Conservation (phyloP, 1,284 basidiomycete species). For the Irpex sp. region DNA sequence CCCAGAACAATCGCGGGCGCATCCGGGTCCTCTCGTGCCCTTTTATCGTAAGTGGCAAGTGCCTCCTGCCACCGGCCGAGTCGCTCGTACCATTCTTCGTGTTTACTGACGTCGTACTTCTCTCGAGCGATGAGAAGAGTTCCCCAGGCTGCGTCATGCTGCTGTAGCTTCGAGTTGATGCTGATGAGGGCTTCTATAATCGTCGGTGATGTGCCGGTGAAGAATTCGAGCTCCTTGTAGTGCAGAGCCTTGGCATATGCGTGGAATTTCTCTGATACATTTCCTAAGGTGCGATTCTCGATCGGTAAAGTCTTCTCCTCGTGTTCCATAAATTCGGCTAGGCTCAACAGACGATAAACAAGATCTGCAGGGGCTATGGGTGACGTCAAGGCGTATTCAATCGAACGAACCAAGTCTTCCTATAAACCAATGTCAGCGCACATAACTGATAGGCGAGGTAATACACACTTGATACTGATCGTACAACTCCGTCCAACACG, state of each 20-base stretch:
- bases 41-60: slow-evolving; percentile 82
- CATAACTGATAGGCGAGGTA: too few species aligned
- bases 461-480: slow-evolving; percentile 86
- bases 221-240: slow-evolving; percentile 98
- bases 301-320: slow-evolving; percentile 97
- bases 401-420: slow-evolving; percentile 91
- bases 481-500: slow-evolving; percentile 96
- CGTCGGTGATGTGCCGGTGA: slow-evolving; percentile 82
- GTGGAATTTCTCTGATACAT: slow-evolving; percentile 91
- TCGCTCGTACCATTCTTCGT: slow-evolving; percentile 98
- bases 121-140: slow-evolving; percentile 87
- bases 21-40: slow-evolving; percentile 65
- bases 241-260: slow-evolving; percentile 98
- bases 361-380: slow-evolving; percentile 83
- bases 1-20: slow-evolving; percentile 79
- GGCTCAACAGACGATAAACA: slow-evolving; percentile 90
- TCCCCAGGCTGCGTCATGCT: slow-evolving; percentile 95
- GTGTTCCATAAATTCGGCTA: slow-evolving; percentile 99
- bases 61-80: slow-evolving; percentile 98
- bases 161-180: slow-evolving; percentile 97
- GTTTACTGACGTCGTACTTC: slow-evolving; percentile 81
- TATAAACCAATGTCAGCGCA: slow-evolving; percentile 28
- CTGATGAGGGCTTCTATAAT: slow-evolving; percentile 96
- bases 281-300: slow-evolving; percentile 89
- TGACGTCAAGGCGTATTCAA: slow-evolving; percentile 86